A percentile compares a stretch with the other conserved stretches of the same genome.
Conservation (phyloP, 305 asterid species). For the Stenogyne calaminthoides region DNA sequence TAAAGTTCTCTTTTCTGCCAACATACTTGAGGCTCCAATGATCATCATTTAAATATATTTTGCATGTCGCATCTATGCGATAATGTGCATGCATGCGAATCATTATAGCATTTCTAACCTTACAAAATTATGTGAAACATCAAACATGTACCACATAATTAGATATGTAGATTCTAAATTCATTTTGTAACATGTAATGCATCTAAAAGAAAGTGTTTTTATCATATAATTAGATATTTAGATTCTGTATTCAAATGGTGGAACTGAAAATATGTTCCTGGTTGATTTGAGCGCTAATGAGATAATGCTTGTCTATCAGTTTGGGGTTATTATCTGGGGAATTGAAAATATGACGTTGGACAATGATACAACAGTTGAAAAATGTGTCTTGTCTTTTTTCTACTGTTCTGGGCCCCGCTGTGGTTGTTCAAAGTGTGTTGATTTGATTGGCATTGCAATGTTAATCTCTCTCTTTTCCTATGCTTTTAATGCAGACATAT, state of each 20-base stretch:
- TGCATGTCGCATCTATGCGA: neutral
- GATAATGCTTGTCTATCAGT: slow-evolving; percentile 17
- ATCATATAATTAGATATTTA: neutral
- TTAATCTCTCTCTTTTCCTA: neutral
- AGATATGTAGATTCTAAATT: neutral
- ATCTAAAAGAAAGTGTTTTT: neutral
- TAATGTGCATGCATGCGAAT: neutral
- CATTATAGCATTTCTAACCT: slow-evolving; percentile 15
- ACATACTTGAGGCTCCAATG: slow-evolving; percentile 11
- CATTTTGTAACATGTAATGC: neutral
- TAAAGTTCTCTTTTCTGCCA: neutral
- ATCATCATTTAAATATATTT: slow-evolving; percentile 8
- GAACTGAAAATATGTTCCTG: slow-evolving; percentile 4
- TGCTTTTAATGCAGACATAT: neutral
- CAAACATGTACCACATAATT: neutral
- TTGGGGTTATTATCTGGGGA: no score
- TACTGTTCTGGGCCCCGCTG: neutral
- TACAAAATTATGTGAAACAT: neutral
- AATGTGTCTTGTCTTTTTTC: slow-evolving; percentile 1
- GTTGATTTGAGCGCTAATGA: neutral
- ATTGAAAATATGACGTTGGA: neutral
- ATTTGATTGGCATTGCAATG: slow-evolving; percentile 3
- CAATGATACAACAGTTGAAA: slow-evolving; percentile 1
- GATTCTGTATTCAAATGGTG: neutral
- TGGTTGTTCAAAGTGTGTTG: neutral